Conservation (phyloP, 1,284 basidiomycete species). For the Naganishia sp. region DNA sequence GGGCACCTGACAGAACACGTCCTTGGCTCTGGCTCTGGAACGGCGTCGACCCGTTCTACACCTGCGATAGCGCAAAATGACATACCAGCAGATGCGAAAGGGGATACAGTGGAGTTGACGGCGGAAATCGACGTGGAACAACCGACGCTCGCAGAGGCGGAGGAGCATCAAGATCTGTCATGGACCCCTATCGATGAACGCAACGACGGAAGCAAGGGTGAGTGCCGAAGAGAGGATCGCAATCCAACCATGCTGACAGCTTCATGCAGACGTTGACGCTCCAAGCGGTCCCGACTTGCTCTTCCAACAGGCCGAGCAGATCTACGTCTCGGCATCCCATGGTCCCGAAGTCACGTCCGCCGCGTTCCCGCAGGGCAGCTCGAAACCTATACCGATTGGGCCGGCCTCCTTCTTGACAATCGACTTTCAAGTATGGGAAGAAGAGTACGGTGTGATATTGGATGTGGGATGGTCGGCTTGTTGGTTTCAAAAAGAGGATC, state of each 20-base stretch:
- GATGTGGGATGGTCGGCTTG: slow-evolving; percentile 46
- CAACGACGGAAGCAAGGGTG: not conserved
- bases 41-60: not conserved
- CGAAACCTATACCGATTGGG: slow-evolving; percentile 33
- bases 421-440: slow-evolving; percentile 44
- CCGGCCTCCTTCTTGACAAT: slow-evolving; percentile 47
- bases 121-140: not conserved
- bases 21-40: not conserved
- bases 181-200: too few species aligned
- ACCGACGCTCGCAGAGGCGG: not conserved
- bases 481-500: slow-evolving; percentile 39
- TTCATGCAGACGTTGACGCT: not conserved
- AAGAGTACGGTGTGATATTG: slow-evolving; percentile 38
- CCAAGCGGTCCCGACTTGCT: not conserved
- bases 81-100: not conserved
- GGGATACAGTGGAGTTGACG: too few species aligned
- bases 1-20: not conserved
- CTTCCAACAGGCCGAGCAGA: slow-evolving; percentile 44
- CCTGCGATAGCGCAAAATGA: not conserved
- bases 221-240: not conserved
- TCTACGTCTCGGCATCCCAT: slow-evolving; percentile 40
- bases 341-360: slow-evolving; percentile 37
- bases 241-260: not conserved
- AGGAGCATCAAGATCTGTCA: not conserved
- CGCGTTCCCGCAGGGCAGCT: not conserved